Conservation (phyloP, 75 land plant genomes). For the Selaginella moellendorffii region DNA sequence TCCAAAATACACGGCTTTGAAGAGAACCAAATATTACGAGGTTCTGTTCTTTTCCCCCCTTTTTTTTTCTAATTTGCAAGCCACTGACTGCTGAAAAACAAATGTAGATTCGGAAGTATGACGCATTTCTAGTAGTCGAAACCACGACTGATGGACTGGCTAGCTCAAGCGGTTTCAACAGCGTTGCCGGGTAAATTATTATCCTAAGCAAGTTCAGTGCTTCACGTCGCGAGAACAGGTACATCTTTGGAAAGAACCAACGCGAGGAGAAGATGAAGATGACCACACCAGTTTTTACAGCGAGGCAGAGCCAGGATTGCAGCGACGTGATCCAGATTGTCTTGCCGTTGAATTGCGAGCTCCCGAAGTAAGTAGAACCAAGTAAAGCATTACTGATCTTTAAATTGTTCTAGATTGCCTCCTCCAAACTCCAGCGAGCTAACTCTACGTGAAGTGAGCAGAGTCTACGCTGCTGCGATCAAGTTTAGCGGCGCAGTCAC, state of each 20-base stretch:
- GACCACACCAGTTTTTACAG: constrained; percentile 93
- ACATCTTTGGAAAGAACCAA: constrained; percentile 84
- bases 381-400: too few relatives aligned
- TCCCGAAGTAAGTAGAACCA: constrained; percentile 34
- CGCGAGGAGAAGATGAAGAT: constrained; percentile 65
- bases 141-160: constrained; percentile 57
- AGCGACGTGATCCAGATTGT: constrained; percentile 69
- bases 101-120: constrained; percentile 65
- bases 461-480: constrained; percentile 51
- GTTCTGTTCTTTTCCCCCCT: background rate
- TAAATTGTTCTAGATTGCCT: constrained; percentile 44
- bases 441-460: constrained; percentile 39
- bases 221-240: constrained; percentile 27
- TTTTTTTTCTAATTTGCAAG: background rate
- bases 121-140: constrained; percentile 66
- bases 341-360: constrained; percentile 48
- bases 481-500: constrained; percentile 77
- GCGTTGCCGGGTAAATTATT: constrained; percentile 60
- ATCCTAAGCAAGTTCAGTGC: background rate
- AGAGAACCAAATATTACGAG: constrained; percentile 76
- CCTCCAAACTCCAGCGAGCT: constrained; percentile 39
- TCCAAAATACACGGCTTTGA: constrained; percentile 72
- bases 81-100: background rate
- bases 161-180: constrained; percentile 74
- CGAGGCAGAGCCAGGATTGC: constrained; percentile 27